Evolutionary conservation across 805 yeast genomes (phyloP).

Genomic region (Kodamaea jinghongensis): DNA sequence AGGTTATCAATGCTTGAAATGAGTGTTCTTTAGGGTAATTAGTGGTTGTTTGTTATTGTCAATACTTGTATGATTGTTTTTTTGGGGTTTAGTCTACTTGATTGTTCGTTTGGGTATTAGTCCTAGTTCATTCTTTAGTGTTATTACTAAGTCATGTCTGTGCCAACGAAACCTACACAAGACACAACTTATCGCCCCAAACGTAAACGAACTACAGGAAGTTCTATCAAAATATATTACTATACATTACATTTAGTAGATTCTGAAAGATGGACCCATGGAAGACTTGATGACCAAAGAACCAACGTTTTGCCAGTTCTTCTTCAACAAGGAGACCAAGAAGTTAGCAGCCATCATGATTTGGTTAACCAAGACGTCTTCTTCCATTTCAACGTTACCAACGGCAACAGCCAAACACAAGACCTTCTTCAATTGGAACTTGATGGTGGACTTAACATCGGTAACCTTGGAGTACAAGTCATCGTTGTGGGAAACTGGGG

Average conservation of each 20-base stretch:
- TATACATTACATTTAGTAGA: slow-evolving; percentile 63
- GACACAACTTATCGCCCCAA: too few species aligned
- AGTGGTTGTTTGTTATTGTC: too few species aligned
- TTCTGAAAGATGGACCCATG: slow-evolving; percentile 99
- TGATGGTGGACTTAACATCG: slow-evolving; percentile 98
- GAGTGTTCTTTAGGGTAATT: too few species aligned
- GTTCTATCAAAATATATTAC: background rate
- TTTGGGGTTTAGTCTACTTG: too few species aligned
- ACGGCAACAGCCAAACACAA: slow-evolving; percentile 99
- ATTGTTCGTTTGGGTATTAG: too few species aligned
- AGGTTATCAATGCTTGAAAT: too few species aligned
- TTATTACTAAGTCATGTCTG: too few species aligned
- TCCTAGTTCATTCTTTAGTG: too few species aligned
- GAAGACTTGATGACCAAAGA: slow-evolving; percentile 98
- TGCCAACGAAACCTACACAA: too few species aligned
- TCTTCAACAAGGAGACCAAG: slow-evolving; percentile 98
- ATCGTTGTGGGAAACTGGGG: slow-evolving; percentile 99
- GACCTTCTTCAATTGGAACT: slow-evolving; percentile 99
- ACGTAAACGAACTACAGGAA: too few species aligned
- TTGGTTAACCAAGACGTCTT: slow-evolving; percentile 94
- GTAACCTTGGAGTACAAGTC: slow-evolving; percentile 93
- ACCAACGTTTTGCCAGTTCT: slow-evolving; percentile 99
- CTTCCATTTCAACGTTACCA: slow-evolving; percentile 99
- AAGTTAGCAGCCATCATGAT: slow-evolving; percentile 98
- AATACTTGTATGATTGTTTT: too few species aligned